Evolutionary conservation across 208 protist genomes (phyloP), one percentile per base, ranked within the genome.

Genomic region (Vickermania ingenoplastis): DNA sequence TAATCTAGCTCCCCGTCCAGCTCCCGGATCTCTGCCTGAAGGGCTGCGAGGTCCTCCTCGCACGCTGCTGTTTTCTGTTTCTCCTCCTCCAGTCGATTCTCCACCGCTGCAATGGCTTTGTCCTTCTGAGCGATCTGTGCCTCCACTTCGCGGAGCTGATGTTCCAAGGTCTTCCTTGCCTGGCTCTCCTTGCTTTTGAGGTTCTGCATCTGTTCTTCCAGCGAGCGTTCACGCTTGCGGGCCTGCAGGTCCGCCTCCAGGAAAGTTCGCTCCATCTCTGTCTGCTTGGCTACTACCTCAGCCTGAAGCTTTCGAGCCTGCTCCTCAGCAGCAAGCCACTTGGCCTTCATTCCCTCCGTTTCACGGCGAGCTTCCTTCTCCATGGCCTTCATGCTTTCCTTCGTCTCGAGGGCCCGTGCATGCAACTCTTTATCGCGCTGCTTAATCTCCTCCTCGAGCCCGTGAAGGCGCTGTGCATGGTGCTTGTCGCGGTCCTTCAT

Each of bases 311-410:
- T 57, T 0, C 68, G 65, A 21, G 65, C 66, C 71, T 77, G 30
- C 31, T 61, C 41, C 57, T 91, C 80, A 1, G 77, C 72, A 0
- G 82, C 73, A 7, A 52, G 30, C 66, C 74, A 82, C 54, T 77
- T 75, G 23, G 53, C 65, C 30, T 71, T 54, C 64, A 91, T 72
- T 22, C 61, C 55, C 63, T 78, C 78, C 26, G 72, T 66, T 53
- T 91, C 80, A 7, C 57, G 59, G 21, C 62, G 65, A 7, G 72
- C 69, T 5, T 67, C 69, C 25, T 79, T 75, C 53, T 86, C 78
- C 1, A 71, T 57, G 29, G 58, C 64, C 36, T 62, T 65, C 27
- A 79, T 59, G 3, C 66, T 70, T 41, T 64, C 70, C 58, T 85
- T 61, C 26, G 75, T 74, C 49, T 73, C 50, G 24, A 50, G 31